These are phyloP conservation scores for Striga hermonthica DNA, from an alignment of 305 asterid genomes.

Conservation along the genomic window DNA sequence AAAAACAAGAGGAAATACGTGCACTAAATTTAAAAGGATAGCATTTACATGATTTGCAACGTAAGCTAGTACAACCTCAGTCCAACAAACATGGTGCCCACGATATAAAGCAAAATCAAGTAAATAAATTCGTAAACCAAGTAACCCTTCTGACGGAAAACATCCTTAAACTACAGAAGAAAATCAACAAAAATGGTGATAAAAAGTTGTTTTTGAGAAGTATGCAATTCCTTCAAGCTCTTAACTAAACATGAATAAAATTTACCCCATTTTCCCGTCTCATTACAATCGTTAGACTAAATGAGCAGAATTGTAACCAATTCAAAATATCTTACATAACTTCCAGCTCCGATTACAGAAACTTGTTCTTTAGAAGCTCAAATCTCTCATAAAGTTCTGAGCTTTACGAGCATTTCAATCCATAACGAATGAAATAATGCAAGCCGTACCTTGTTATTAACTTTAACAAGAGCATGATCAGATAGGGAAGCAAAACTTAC, in stretches of 20 bases:
- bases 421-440: background rate
- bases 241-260: background rate
- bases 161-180: slow-evolving; percentile 10
- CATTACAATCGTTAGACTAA: background rate
- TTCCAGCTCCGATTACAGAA: slow-evolving; percentile 23
- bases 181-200: background rate
- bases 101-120: slow-evolving; percentile 10
- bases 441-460: slow-evolving; percentile 1
- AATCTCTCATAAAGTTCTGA: slow-evolving; percentile 7
- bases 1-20: too few relatives aligned
- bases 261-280: background rate
- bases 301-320: slow-evolving; percentile 20
- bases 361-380: slow-evolving; percentile 9
- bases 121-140: background rate
- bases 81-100: background rate
- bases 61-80: slow-evolving; percentile 5
- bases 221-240: slow-evolving; percentile 3
- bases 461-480: background rate
- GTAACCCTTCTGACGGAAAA: slow-evolving; percentile 2
- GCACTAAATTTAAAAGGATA: background rate
- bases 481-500: slow-evolving; percentile 42
- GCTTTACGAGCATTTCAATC: slow-evolving; percentile 19
- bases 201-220: background rate
- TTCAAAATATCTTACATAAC: slow-evolving; percentile 7
- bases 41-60: slow-evolving; percentile 10